A percentile compares a stretch with the other conserved stretches of the same genome.
Conservation (phyloP, 257 asterid species). For the Lantana camara region DNA sequence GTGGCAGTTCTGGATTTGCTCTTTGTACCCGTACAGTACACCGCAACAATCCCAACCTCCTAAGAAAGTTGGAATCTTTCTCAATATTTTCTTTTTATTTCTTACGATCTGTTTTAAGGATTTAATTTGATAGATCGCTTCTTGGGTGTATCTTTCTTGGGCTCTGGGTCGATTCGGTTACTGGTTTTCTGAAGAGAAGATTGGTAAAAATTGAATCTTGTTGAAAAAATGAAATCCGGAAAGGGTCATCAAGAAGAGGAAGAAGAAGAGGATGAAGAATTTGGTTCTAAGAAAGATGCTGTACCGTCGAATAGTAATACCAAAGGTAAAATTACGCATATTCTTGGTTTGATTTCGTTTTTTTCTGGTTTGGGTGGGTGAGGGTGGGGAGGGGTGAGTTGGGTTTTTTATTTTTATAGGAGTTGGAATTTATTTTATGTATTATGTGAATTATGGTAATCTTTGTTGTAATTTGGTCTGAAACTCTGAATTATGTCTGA, state of each 20-base stretch:
- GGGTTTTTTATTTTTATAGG: background rate
- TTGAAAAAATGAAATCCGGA: conserved; percentile 52
- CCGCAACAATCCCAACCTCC: conserved; percentile 5
- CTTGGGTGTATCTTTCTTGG: background rate
- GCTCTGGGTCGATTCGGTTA: conserved; percentile 27
- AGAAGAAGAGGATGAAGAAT: conserved; percentile 64
- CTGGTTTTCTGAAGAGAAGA: conserved; percentile 14
- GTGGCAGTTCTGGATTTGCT: background rate
- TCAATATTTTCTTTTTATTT: background rate
- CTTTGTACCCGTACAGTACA: background rate
- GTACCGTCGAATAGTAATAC: conserved; percentile 41
- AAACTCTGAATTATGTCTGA: conserved; percentile 4
- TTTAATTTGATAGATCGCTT: conserved; percentile 28
- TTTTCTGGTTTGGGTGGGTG: too few species aligned
- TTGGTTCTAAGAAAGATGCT: conserved; percentile 50
- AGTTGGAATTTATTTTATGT: background rate
- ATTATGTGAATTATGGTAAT: background rate
- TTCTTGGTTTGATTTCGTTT: too few species aligned
- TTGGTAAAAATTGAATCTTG: conserved; percentile 32
- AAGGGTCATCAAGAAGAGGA: conserved; percentile 61
- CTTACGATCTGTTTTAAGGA: background rate
- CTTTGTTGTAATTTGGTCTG: background rate
- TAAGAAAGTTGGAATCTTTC: conserved; percentile 23
- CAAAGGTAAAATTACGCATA: conserved; percentile 41
- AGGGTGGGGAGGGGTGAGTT: too few species aligned